A percentile compares a stretch with the other conserved stretches of the same genome.
Evolutionary conservation across 768 basidiomycete genomes (phyloP).

Genomic region (Clavulina sp.): DNA sequence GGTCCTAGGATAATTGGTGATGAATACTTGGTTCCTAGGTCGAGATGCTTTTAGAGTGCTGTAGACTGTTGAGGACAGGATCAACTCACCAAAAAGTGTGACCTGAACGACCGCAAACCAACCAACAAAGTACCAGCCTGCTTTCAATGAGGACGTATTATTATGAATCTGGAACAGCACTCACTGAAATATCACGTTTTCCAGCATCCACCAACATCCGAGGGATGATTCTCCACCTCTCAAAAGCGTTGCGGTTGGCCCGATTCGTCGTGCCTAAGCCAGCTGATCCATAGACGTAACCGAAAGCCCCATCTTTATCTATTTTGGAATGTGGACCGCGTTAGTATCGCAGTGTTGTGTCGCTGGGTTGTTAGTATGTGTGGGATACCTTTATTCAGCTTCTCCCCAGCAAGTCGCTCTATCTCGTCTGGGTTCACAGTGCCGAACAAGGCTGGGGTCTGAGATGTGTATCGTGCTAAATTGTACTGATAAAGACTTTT

Average conservation of each 20-base stretch:
- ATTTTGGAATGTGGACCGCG: too few relatives aligned
- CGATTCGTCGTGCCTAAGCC: constrained; percentile 50
- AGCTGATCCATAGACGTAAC: constrained; percentile 63
- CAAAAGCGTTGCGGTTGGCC: constrained; percentile 46
- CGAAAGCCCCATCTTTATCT: constrained; percentile 27
- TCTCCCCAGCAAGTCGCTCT: neutral
- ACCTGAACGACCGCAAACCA: too few relatives aligned
- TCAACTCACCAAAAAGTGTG: constrained; percentile 40
- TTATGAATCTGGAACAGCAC: too few relatives aligned
- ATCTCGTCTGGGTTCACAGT: neutral
- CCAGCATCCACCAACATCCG: constrained; percentile 54
- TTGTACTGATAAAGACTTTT: too few relatives aligned
- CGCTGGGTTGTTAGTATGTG: too few relatives aligned
- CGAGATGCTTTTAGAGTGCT: too few relatives aligned
- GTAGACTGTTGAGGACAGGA: constrained; percentile 17
- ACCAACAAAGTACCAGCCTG: too few relatives aligned
- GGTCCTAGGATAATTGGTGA: constrained; percentile 18
- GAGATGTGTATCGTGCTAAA: too few relatives aligned
- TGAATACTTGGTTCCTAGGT: constrained; percentile 13
- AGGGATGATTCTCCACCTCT: constrained; percentile 59
- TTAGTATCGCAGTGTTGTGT: too few relatives aligned
- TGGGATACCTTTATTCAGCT: neutral
- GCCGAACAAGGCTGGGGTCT: neutral
- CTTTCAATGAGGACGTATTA: too few relatives aligned
- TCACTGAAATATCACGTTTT: constrained; percentile 40